These are phyloP conservation scores for Musa itinerans DNA, from an alignment of 176 grass and related monocot species.

Conservation along the genomic window DNA sequence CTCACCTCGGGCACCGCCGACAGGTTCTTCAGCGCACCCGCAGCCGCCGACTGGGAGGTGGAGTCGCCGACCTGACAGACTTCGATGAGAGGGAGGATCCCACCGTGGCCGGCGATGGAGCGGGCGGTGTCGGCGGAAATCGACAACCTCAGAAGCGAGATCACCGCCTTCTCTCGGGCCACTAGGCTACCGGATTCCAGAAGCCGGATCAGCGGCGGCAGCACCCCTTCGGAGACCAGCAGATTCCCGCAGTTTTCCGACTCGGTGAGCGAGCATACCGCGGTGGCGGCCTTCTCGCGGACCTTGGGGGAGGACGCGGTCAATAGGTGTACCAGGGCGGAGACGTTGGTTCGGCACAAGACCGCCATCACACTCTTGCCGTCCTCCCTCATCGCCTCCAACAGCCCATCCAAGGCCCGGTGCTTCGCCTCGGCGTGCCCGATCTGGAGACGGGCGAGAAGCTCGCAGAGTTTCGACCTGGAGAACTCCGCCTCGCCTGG, in stretches of 20 bases:
- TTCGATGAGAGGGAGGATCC: slow-evolving; percentile 65
- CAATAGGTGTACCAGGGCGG: slow-evolving; percentile 69
- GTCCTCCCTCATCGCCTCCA: slow-evolving; percentile 59
- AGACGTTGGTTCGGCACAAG: slow-evolving; percentile 63
- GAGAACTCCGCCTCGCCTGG: not conserved
- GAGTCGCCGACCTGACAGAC: slow-evolving; percentile 77
- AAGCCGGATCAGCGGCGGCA: slow-evolving; percentile 66
- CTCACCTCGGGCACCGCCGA: slow-evolving; percentile 66
- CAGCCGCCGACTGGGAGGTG: slow-evolving; percentile 55
- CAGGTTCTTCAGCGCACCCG: slow-evolving; percentile 69
- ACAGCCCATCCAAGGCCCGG: slow-evolving; percentile 52
- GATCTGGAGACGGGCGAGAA: slow-evolving; percentile 77
- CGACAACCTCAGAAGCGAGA: slow-evolving; percentile 69
- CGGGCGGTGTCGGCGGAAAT: slow-evolving; percentile 68
- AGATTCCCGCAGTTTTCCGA: slow-evolving; percentile 55
- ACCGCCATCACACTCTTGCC: slow-evolving; percentile 70
- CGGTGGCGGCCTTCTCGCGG: slow-evolving; percentile 73
- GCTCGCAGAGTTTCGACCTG: slow-evolving; percentile 38
- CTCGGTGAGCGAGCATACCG: slow-evolving; percentile 51
- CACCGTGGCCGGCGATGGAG: slow-evolving; percentile 64
- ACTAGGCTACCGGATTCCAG: slow-evolving; percentile 63
- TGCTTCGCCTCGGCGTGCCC: slow-evolving; percentile 87
- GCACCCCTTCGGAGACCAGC: slow-evolving; percentile 62
- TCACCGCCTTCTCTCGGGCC: slow-evolving; percentile 75
- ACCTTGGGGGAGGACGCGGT: slow-evolving; percentile 64